Evolutionary conservation across 2,329 filamentous ascomycete genomes (phyloP).

Genomic region (Epichloe amarillans): DNA sequence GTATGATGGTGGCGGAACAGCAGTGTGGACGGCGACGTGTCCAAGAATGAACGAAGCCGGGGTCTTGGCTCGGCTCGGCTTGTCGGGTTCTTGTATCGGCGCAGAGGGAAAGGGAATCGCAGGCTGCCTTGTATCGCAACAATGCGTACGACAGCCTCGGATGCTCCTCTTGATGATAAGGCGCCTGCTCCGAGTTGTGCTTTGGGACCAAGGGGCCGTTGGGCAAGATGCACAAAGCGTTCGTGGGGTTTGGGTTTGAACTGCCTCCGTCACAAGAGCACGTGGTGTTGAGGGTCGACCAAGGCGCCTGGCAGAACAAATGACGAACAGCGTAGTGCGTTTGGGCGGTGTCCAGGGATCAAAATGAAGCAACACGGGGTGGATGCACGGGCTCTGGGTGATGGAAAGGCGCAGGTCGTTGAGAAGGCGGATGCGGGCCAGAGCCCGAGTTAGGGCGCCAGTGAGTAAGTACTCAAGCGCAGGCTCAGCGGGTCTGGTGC

Average conservation of each 20-base stretch:
- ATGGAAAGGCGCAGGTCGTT: not conserved
- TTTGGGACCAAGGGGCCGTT: not conserved
- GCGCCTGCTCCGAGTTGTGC: not conserved
- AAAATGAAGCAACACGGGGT: not conserved
- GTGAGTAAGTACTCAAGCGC: not conserved
- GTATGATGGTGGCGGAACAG: not conserved
- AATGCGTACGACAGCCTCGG: not conserved
- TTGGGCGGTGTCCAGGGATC: not conserved
- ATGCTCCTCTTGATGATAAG: not conserved
- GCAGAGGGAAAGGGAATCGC: not conserved
- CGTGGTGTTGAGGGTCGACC: not conserved
- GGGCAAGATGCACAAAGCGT: not conserved
- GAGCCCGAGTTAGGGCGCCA: not conserved
- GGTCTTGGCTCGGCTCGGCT: not conserved
- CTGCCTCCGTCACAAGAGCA: constrained; percentile 3
- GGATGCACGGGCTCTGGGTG: not conserved
- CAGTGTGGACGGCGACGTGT: not conserved
- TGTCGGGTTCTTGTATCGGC: not conserved
- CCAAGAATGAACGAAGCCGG: not conserved
- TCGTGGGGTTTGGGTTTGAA: not conserved
- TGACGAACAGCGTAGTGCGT: not conserved
- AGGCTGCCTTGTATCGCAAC: not conserved
- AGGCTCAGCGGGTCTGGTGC: too few relatives aligned
- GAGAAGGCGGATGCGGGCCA: not conserved
- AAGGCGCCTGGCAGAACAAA: not conserved